Conservation (phyloP, 1,284 basidiomycete species). For the Cerioporus squamosus region DNA sequence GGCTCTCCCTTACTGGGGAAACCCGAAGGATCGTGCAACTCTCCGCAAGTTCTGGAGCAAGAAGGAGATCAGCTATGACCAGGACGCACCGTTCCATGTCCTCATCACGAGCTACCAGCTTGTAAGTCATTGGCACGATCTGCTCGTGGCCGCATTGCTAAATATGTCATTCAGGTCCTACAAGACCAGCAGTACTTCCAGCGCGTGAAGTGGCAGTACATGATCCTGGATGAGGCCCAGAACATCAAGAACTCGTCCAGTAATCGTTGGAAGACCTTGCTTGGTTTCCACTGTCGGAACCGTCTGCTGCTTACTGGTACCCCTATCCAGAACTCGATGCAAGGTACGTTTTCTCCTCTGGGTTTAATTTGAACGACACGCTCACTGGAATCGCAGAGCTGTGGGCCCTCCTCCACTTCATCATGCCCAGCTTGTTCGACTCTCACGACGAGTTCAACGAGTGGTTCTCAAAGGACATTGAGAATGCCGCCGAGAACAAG, state of each 20-base stretch:
- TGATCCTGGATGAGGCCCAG: conserved; percentile 99
- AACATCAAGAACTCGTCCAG: conserved; percentile 99
- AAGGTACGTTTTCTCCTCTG: conserved; percentile 60
- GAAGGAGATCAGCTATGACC: conserved; percentile 95
- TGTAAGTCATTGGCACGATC: conserved; percentile 47
- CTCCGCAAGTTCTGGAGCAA: conserved; percentile 98
- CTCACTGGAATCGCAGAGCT: conserved; percentile 64
- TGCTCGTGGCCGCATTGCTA: not conserved
- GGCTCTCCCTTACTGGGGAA: conserved; percentile 98
- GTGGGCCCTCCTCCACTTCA: conserved; percentile 99
- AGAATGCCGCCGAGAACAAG: conserved; percentile 92
- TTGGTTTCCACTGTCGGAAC: conserved; percentile 97
- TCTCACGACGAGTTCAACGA: conserved; percentile 99
- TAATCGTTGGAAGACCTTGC: conserved; percentile 96
- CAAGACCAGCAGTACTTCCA: conserved; percentile 99
- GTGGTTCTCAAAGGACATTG: conserved; percentile 99
- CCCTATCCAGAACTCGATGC: conserved; percentile 99
- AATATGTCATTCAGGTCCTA: conserved; percentile 64
- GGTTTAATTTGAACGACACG: not conserved
- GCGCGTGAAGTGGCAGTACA: conserved; percentile 99
- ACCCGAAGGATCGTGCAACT: conserved; percentile 94
- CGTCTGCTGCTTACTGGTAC: conserved; percentile 95
- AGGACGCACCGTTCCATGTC: conserved; percentile 96
- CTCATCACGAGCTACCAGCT: conserved; percentile 98
- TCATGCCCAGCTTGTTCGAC: conserved; percentile 99